These are phyloP conservation scores for Basidiobolus meristosporus DNA, from an alignment of 371 early-diverging fungal species.

Conservation along the genomic window DNA sequence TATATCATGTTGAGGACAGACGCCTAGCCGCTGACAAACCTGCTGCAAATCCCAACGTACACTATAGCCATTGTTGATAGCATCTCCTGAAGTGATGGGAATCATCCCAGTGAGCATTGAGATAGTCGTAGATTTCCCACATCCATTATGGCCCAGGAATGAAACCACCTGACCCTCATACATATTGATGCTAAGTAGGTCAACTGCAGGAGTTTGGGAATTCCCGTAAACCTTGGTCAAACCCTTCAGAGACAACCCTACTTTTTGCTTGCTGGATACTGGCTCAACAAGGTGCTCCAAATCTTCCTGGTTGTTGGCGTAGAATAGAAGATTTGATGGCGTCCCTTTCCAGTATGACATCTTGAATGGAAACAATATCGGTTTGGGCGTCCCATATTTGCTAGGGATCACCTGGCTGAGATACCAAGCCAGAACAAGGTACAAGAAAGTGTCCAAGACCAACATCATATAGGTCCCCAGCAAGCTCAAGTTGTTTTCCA, in stretches of 20 bases:
- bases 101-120: conserved; percentile 42
- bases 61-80: conserved; percentile 22
- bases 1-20: conserved; percentile 57
- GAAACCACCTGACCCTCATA: conserved; percentile 17
- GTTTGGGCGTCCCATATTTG: conserved; percentile 7
- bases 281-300: too few relatives aligned
- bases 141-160: conserved; percentile 50
- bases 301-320: too few relatives aligned
- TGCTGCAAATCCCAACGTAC: conserved; percentile 24
- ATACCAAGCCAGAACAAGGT: conserved; percentile 15
- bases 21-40: conserved; percentile 39
- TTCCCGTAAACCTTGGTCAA: too few relatives aligned
- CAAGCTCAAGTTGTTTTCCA: too few relatives aligned
- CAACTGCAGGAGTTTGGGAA: conserved; percentile 10
- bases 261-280: too few relatives aligned
- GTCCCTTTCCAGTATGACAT: conserved; percentile 14
- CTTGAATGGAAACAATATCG: conserved; percentile 10
- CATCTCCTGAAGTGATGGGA: conserved; percentile 36
- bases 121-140: conserved; percentile 42
- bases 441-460: conserved; percentile 11
- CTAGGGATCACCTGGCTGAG: conserved; percentile 12
- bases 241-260: too few relatives aligned
- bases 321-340: too few relatives aligned
- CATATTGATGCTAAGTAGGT: conserved; percentile 9
- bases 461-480: conserved; percentile 12